Evolutionary conservation across 441 rosid genomes (phyloP), one percentile per base, ranked within the genome.

Genomic region (Dalechampia spathulata): DNA sequence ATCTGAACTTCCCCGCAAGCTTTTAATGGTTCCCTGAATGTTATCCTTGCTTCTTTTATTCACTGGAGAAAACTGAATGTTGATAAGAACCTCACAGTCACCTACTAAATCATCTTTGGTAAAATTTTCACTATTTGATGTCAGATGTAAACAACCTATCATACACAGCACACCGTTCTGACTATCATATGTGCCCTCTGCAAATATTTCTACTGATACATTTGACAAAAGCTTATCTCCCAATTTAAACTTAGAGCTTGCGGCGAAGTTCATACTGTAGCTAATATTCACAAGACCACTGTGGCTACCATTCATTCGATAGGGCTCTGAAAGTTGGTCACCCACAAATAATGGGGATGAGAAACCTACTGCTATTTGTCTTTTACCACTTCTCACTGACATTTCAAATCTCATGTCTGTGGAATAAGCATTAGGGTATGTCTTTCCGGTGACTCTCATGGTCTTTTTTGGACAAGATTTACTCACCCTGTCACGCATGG

Each of bases 101-200:
- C n/a, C 97, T 34, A 69, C 39, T 15, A 79, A 64, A 32, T 52
- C 58, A 55, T 64, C 57, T 59, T 37, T 66, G 27, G 36, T 56
- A 36, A 61, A 57, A 14, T 49, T 57, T 44, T 23, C 48, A 60
- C 54, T 56, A n/a, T 63, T 60, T 57, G 64, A 60, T 52, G 60
- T 48, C 41, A 67, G 20, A 12, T 64, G 57, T 52, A 73, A 78
- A 69, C 99, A 92, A 17, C 97, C 99, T 40, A 85, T 67, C 99
- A 92, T 84, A 69, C 99, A 92, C 55, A 92, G 72, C 52, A 66
- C 73, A 57, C 99, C 96, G 16, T 73, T 74, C 40, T 76, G 69
- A 23, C 65, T 60, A 73, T 82, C 72, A 64, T 92, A 89, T 5
- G 70, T 72, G 60, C 99, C 99, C 72, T 92, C 99, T 23, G 92